phyloP scores from a whole-genome alignment of 768 basidiomycete genomes.

The Boletus coccyginus region DNA sequence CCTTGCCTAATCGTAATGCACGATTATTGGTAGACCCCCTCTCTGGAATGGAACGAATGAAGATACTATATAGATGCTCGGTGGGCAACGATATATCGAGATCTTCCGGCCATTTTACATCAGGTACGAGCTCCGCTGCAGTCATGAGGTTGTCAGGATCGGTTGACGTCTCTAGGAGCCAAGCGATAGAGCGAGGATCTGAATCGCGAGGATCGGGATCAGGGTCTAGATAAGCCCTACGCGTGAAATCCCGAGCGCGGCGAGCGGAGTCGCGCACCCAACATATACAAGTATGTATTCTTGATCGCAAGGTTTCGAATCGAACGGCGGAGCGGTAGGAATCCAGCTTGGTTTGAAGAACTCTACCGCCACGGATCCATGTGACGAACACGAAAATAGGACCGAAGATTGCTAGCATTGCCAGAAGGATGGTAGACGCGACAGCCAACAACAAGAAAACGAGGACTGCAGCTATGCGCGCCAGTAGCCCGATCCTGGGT shows the following conservation, averaged over 20 bases:
- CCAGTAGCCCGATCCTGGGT: neutral
- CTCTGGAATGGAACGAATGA: neutral
- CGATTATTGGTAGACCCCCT: neutral
- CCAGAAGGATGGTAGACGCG: neutral
- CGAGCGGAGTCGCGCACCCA: neutral
- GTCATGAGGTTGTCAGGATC: conserved; percentile 11
- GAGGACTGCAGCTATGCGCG: neutral
- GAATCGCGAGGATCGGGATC: neutral
- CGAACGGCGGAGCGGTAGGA: neutral
- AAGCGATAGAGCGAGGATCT: conserved; percentile 10
- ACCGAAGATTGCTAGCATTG: neutral
- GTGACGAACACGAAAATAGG: neutral
- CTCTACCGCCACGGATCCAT: neutral
- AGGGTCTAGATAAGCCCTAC: neutral
- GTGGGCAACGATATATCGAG: conserved; percentile 7
- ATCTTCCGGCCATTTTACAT: conserved; percentile 13
- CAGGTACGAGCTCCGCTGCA: conserved; percentile 12
- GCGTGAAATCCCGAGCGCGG: neutral
- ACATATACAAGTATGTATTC: neutral
- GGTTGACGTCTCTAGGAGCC: conserved; percentile 20
- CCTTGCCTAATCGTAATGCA: conserved; percentile 2
- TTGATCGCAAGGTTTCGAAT: neutral
- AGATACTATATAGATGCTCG: neutral
- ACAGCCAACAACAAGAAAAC: neutral
- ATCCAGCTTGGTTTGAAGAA: neutral